Evolutionary conservation across 345 rosid genomes (phyloP).

Genomic region (Cardiospermum halicacabum): DNA sequence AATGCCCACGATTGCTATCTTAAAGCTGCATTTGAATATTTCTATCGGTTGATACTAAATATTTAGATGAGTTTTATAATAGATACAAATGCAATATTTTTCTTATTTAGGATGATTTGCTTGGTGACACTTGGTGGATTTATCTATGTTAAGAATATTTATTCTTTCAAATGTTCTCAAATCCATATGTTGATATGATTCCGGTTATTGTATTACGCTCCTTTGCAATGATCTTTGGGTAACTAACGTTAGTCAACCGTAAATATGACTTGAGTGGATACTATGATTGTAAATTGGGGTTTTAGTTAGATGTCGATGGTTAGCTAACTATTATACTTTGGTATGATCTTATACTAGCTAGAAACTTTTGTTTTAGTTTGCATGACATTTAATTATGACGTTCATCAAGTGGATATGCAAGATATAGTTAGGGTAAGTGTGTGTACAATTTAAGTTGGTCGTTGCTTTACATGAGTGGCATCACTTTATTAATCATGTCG

Average conservation of each 20-base stretch:
- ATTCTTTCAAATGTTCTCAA: conserved; percentile 31
- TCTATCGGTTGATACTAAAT: conserved; percentile 74
- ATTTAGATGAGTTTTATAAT: conserved; percentile 88
- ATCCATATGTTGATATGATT: conserved; percentile 61
- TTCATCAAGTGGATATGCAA: conserved; percentile 91
- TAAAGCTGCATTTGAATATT: conserved; percentile 89
- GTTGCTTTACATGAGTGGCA: background rate
- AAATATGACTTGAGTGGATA: background rate
- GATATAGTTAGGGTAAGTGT: conserved; percentile 89
- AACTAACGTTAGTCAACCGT: conserved; percentile 4
- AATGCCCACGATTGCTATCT: conserved; percentile 92
- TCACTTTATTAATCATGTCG: background rate
- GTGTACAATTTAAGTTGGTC: background rate
- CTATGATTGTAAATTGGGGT: background rate
- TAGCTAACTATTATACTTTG: background rate
- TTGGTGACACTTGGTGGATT: background rate
- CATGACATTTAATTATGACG: conserved; percentile 19
- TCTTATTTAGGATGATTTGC: background rate
- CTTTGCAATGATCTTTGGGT: conserved; percentile 84
- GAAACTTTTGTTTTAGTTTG: background rate
- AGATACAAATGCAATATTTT: conserved; percentile 72
- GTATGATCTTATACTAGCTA: background rate
- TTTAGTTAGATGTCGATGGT: background rate
- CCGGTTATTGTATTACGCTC: conserved; percentile 58
- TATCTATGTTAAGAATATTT: background rate